Base-by-base conservation (phyloP, 2,329 filamentous ascomycete genomes). In the Rutstroemia sp. region DNA sequence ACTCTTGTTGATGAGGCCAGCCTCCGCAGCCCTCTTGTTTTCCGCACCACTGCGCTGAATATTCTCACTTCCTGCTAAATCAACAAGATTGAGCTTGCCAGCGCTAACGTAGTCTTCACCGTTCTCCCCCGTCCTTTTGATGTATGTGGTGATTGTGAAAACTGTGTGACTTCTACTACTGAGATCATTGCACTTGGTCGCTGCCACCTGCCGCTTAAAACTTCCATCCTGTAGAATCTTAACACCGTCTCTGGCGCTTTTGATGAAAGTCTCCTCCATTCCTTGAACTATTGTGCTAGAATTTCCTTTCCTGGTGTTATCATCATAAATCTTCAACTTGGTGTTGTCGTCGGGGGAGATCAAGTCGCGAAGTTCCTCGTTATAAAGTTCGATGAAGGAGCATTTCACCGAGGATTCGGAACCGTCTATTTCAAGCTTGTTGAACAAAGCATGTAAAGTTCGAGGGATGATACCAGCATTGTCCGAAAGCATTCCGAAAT, bases 151-250 rank as follows among this genome's bases (percentile, higher is more conserved):
- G 58, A 99, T 89, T 7, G 94, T 97, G 69, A 99, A 99, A 21
- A 99, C 88, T 0, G 94, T 99, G 69, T 99, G 95, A 75, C 92
- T 96, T 71, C 94, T 85, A 65, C 92, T 96, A 73, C 92, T 96
- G 55, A 97, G 82, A 66, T 99, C 94, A 70, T 99, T 99, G 80
- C 94, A 99, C 73, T 97, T 97, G n/a, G 94, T 99, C 4, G 95
- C 91, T 5, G 94, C 95, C n/a, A 99, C 94, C 72, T 99, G 94
- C 50, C 94, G 87, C 72, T 92, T 95, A 73, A 94, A 80, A 71
- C 91, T 96, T 60, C 94, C 95, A 61, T 87, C 81, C 65, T 94
- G 89, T 47, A 99, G 81, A 60, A 96, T 79, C 72, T 89, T 88
- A 72, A 99, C 92, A 59, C 94, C 94, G 51, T 91, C 87, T 12